phyloP scores from a whole-genome alignment of 345 rosid species.

The Turnera subulata region DNA sequence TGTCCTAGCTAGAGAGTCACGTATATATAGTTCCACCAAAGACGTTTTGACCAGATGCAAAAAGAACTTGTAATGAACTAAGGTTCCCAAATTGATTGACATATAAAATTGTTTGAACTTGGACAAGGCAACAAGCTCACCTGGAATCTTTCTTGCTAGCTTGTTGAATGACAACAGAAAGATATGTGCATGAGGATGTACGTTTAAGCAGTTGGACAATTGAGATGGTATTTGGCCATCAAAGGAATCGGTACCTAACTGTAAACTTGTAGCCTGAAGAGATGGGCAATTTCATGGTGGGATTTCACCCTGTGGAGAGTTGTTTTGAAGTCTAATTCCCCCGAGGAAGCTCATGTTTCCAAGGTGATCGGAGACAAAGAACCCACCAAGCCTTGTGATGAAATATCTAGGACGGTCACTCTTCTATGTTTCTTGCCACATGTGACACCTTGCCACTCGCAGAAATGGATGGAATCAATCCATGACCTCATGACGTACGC shows the following conservation, averaged over 20 bases:
- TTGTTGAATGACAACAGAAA: neutral
- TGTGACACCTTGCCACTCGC: too few relatives aligned
- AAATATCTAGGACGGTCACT: neutral
- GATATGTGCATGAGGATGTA: too few relatives aligned
- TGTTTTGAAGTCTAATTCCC: too few relatives aligned
- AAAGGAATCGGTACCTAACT: neutral
- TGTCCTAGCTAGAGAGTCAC: neutral
- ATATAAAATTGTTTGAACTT: neutral
- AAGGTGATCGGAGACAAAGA: constrained; percentile 1
- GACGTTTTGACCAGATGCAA: neutral
- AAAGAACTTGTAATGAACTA: neutral
- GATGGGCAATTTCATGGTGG: constrained; percentile 11
- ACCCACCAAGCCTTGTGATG: neutral
- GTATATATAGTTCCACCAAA: neutral
- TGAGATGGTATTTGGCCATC: constrained; percentile 15
- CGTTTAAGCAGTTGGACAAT: constrained; percentile 8
- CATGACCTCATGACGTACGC: too few relatives aligned
- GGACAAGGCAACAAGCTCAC: neutral
- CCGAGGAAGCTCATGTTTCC: too few relatives aligned
- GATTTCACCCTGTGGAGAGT: constrained; percentile 3
- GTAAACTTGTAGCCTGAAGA: constrained; percentile 6
- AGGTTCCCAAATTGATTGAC: neutral
- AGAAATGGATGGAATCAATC: too few relatives aligned
- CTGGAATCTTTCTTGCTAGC: too few relatives aligned
- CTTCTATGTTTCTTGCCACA: too few relatives aligned